phyloP scores from a whole-genome alignment of 345 rosid genomes.

The Litchi chinensis region DNA sequence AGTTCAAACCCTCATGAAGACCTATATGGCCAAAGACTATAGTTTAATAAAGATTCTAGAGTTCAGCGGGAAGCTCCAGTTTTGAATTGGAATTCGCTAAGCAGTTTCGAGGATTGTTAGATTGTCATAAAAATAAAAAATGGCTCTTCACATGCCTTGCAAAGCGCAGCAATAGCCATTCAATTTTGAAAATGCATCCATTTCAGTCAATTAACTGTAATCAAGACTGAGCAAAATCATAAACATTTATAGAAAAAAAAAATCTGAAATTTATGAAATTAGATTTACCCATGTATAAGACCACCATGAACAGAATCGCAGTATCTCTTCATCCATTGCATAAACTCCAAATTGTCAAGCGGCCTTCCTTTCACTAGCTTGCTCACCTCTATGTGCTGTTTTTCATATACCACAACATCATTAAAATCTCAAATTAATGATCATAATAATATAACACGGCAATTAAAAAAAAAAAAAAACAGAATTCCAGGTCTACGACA shows the following conservation, averaged over 20 bases:
- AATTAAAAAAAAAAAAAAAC: not conserved
- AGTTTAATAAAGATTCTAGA: too few species aligned
- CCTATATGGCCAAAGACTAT: too few species aligned
- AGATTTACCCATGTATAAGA: constrained; percentile 47
- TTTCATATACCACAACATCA: not conserved
- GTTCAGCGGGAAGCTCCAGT: too few species aligned
- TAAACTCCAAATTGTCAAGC: constrained; percentile 94
- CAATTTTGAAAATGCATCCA: not conserved
- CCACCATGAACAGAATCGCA: constrained; percentile 87
- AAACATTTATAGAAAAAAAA: not conserved
- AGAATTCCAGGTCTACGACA: not conserved
- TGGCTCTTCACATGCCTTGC: not conserved
- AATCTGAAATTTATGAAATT: constrained; percentile 2
- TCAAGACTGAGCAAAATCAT: not conserved
- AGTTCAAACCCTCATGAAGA: too few species aligned
- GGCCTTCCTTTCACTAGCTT: constrained; percentile 96
- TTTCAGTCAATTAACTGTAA: not conserved
- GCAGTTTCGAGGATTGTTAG: too few species aligned
- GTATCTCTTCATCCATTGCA: constrained; percentile 98
- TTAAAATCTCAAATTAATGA: not conserved
- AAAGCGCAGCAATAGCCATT: not conserved
- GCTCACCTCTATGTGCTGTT: constrained; percentile 86
- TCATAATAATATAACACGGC: not conserved
- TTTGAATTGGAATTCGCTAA: too few species aligned
- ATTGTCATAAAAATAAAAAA: too few species aligned